These are phyloP conservation scores for Fusarium nematophilum DNA, from an alignment of 2,329 filamentous ascomycete species.

Conservation along the genomic window DNA sequence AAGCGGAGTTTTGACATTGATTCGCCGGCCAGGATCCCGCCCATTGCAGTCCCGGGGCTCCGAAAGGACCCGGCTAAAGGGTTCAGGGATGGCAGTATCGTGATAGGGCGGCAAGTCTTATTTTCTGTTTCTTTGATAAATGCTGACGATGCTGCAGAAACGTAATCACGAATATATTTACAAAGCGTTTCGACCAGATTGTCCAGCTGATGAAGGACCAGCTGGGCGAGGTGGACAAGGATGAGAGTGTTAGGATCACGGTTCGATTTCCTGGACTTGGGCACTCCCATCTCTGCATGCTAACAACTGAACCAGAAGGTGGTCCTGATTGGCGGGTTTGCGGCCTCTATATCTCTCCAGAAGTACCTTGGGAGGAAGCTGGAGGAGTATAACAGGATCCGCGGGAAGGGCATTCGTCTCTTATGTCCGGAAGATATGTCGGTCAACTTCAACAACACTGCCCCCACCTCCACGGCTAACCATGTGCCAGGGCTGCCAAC, in stretches of 20 bases:
- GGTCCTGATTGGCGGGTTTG: constrained; percentile 14
- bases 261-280: accelerated
- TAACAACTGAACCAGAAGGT: not conserved
- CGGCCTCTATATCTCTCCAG: not conserved
- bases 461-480: not conserved
- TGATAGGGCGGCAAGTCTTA: not conserved
- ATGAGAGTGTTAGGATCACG: not conserved
- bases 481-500: not conserved
- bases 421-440: too few species aligned
- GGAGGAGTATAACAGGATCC: accelerated
- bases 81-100: not conserved
- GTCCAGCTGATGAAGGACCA: not conserved
- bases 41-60: not conserved
- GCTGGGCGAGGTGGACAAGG: not conserved
- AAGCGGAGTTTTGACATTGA: not conserved
- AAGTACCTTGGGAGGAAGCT: not conserved
- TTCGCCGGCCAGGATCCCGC: too few species aligned
- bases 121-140: too few species aligned
- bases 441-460: too few species aligned
- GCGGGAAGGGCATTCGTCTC: too few species aligned
- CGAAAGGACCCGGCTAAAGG: not conserved
- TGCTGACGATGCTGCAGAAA: not conserved
- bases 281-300: too few species aligned
- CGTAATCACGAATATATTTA: not conserved
- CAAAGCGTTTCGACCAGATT: not conserved